Conservation (phyloP, 1,284 basidiomycete species). For the Xanthoconium separans region DNA sequence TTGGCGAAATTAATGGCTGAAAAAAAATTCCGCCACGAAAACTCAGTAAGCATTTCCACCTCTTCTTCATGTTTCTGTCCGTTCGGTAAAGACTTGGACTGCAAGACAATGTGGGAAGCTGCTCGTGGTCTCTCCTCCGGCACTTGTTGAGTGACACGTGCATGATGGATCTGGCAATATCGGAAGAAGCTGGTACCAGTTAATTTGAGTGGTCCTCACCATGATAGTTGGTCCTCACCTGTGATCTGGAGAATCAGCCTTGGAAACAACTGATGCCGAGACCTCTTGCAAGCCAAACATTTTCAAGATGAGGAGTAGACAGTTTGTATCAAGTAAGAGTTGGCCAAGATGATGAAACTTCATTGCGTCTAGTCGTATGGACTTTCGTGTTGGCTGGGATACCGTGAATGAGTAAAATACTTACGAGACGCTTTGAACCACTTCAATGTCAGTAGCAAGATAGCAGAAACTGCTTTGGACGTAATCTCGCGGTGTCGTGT, state of each 20-base stretch:
- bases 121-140: slow-evolving; percentile 62
- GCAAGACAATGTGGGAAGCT: slow-evolving; percentile 54
- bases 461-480: slow-evolving; percentile 95
- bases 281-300: slow-evolving; percentile 98
- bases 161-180: slow-evolving; percentile 81
- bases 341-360: slow-evolving; percentile 98
- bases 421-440: slow-evolving; percentile 99
- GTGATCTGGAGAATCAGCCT: slow-evolving; percentile 85
- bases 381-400: slow-evolving; percentile 2
- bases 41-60: slow-evolving; percentile 88
- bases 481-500: slow-evolving; percentile 96
- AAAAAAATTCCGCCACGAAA: slow-evolving; percentile 99
- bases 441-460: slow-evolving; percentile 86
- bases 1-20: slow-evolving; percentile 97
- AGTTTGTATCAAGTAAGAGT: slow-evolving; percentile 93
- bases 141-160: slow-evolving; percentile 55
- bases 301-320: slow-evolving; percentile 91
- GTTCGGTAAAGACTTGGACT: slow-evolving; percentile 59
- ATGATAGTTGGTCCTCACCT: slow-evolving; percentile 51
- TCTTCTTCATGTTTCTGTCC: slow-evolving; percentile 79
- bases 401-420: slow-evolving; percentile 30
- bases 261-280: slow-evolving; percentile 77
- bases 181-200: slow-evolving; percentile 80
- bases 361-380: slow-evolving; percentile 74
- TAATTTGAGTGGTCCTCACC: slow-evolving; percentile 10